Evolutionary conservation across 345 rosid species (phyloP).

Genomic region (Eucalyptus tenuipes): DNA sequence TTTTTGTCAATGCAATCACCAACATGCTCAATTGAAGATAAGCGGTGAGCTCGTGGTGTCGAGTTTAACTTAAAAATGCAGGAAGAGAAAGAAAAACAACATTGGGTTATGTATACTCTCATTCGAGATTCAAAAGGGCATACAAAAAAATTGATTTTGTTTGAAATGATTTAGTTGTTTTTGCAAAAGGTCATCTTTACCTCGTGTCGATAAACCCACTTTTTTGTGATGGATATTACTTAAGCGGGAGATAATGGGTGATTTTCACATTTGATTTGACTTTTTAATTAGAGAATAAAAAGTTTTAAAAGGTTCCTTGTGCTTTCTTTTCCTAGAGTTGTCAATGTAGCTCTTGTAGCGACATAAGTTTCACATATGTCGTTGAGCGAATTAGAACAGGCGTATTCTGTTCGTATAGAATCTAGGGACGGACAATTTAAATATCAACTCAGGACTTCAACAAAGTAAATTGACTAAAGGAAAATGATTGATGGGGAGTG

Average conservation of each 20-base stretch:
- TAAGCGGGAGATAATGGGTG: accelerated
- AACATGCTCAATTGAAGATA: not conserved
- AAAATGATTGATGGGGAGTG: not conserved
- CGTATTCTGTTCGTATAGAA: accelerated
- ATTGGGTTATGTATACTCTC: accelerated
- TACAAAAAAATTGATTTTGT: not conserved
- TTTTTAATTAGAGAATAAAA: not conserved
- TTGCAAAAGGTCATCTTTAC: not conserved
- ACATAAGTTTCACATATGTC: not conserved
- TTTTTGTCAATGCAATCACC: not conserved
- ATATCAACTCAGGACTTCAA: not conserved
- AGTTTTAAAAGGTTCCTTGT: not conserved
- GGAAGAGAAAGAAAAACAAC: not conserved
- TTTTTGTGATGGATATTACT: not conserved
- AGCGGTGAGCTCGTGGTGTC: not conserved
- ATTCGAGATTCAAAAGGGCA: not conserved
- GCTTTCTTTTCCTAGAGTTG: not conserved
- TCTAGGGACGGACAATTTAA: not conserved
- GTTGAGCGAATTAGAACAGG: accelerated
- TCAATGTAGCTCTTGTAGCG: not conserved
- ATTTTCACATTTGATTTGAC: not conserved
- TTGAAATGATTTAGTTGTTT: not conserved
- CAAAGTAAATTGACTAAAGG: not conserved
- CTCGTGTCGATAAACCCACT: accelerated
- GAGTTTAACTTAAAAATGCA: not conserved